Conservation (phyloP, 2,329 filamentous ascomycete genomes). For the Drechslerella stenobrocha region DNA sequence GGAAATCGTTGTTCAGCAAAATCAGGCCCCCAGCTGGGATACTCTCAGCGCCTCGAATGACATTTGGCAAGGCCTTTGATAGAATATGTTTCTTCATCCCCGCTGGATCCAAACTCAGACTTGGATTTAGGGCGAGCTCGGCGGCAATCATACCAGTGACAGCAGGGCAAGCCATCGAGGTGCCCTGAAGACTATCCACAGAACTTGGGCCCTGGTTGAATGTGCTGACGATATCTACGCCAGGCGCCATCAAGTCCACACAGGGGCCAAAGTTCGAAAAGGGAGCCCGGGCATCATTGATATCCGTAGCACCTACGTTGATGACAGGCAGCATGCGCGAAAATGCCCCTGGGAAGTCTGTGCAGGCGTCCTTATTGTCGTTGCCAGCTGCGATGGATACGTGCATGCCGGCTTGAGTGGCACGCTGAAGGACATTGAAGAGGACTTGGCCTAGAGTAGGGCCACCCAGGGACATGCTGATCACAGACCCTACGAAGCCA, state of each 20-base stretch:
- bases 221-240: conserved; percentile 60
- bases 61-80: conserved; percentile 4
- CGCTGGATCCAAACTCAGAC: conserved; percentile 30
- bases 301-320: conserved; percentile 57
- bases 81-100: conserved; percentile 46
- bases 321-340: conserved; percentile 55
- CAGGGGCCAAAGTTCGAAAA: conserved; percentile 60
- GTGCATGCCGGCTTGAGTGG: conserved; percentile 56
- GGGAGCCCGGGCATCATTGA: conserved; percentile 54
- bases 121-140: conserved; percentile 31
- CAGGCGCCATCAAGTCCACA: conserved; percentile 64
- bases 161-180: conserved; percentile 60
- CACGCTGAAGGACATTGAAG: conserved; percentile 1
- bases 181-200: conserved; percentile 60
- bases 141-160: conserved; percentile 51
- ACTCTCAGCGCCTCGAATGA: not conserved
- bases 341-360: conserved; percentile 55
- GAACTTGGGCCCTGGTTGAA: conserved; percentile 60
- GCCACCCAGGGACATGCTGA: conserved; percentile 64
- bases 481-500: conserved; percentile 56
- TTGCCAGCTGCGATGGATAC: conserved; percentile 58
- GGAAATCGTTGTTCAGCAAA: conserved; percentile 12
- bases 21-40: not conserved
- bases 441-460: conserved; percentile 43
- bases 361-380: conserved; percentile 50